A percentile compares a stretch with the other conserved stretches of the same genome.
phyloP scores from a whole-genome alignment of 2,329 filamentous ascomycete species.

The Colletotrichum eremochloae region DNA sequence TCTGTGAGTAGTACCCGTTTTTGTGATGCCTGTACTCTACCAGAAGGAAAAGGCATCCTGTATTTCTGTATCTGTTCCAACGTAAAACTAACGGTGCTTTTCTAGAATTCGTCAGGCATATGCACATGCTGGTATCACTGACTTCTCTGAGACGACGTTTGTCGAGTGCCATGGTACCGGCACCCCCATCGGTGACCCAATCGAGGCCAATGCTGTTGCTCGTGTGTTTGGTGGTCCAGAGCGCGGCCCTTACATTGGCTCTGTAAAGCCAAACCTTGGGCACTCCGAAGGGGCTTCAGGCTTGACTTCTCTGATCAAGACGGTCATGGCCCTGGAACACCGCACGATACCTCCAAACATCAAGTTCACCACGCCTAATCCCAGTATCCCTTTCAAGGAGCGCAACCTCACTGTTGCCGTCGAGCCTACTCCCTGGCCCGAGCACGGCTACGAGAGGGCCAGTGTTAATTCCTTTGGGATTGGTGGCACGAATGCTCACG shows the following conservation, averaged over 20 bases:
- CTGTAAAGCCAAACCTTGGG: constrained; percentile 56
- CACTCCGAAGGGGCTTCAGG: constrained; percentile 53
- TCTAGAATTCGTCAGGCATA: not conserved
- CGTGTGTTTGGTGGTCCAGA: too few species aligned
- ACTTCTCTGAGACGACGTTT: constrained; percentile 45
- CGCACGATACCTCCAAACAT: constrained; percentile 33
- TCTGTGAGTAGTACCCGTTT: not conserved
- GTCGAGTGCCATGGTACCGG: constrained; percentile 61
- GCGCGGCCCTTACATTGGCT: constrained; percentile 39
- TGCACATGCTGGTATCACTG: constrained; percentile 29
- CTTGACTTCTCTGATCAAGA: constrained; percentile 50
- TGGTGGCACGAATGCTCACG: constrained; percentile 44
- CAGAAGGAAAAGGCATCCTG: too few species aligned
- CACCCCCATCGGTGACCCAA: constrained; percentile 56
- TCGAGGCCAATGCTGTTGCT: too few species aligned
- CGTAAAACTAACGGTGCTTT: too few species aligned
- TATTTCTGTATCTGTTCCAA: too few species aligned
- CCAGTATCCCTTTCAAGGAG: constrained; percentile 35
- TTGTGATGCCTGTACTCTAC: too few species aligned
- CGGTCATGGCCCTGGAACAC: constrained; percentile 45
- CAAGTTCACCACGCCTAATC: constrained; percentile 34
- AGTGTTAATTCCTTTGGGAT: constrained; percentile 54
- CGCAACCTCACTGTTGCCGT: constrained; percentile 46
- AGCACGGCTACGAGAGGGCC: constrained; percentile 44
- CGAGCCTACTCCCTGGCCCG: constrained; percentile 46